Percentiles rank a stretch among this genome's conserved stretches.
phyloP scores from a whole-genome alignment of 176 grass and related monocot genomes.

The Lolium multiflorum region DNA sequence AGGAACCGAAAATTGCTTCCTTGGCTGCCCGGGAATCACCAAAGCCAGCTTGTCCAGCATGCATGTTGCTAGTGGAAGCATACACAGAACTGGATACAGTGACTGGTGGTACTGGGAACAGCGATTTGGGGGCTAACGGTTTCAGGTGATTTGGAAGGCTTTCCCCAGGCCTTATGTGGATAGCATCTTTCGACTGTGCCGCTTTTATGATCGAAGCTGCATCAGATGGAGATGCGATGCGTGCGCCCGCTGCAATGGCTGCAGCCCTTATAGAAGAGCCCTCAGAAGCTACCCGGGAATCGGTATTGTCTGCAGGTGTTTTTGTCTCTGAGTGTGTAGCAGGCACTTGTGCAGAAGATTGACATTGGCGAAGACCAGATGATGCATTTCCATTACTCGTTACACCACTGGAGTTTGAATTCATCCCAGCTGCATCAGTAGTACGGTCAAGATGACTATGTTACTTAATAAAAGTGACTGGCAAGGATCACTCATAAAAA shows the following conservation, averaged over 20 bases:
- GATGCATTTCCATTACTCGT: conserved; percentile 47
- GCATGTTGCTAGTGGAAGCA: conserved; percentile 30
- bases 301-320: conserved; percentile 10
- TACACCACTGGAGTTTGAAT: conserved; percentile 22
- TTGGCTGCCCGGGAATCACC: conserved; percentile 49
- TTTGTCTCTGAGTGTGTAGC: conserved; percentile 34
- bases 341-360: conserved; percentile 37
- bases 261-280: conserved; percentile 58
- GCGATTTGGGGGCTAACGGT: conserved; percentile 45
- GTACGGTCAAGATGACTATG: not conserved
- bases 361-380: conserved; percentile 35
- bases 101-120: conserved; percentile 17
- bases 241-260: conserved; percentile 64
- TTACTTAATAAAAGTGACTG: conserved; percentile 1
- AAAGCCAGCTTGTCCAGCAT: conserved; percentile 15
- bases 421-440: conserved; percentile 49
- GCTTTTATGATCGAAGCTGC: conserved; percentile 70
- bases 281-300: conserved; percentile 34
- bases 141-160: conserved; percentile 48
- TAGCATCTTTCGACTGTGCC: conserved; percentile 54
- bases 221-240: conserved; percentile 59
- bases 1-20: conserved; percentile 57
- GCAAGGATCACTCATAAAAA: not conserved
- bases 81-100: conserved; percentile 27
- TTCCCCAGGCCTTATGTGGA: conserved; percentile 58